phyloP scores from a whole-genome alignment of 345 rosid genomes.

The Hirschfeldia incana region DNA sequence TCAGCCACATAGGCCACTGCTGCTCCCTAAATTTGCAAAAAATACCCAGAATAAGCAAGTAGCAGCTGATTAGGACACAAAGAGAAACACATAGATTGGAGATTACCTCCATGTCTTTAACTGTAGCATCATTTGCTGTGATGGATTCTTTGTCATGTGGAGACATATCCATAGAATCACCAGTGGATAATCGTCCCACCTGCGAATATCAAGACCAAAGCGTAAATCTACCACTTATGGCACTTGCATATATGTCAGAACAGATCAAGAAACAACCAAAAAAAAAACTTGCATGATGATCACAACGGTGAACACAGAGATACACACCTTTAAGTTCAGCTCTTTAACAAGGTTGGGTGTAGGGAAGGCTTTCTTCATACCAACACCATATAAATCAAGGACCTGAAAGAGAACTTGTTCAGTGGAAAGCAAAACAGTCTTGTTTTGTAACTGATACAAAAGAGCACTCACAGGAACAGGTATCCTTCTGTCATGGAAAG shows the following conservation, averaged over 20 bases:
- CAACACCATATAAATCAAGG: slow-evolving; percentile 84
- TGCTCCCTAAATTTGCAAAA: slow-evolving; percentile 63
- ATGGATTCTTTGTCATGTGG: slow-evolving; percentile 71
- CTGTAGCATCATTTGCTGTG: slow-evolving; percentile 71
- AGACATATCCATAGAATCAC: slow-evolving; percentile 90
- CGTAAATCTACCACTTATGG: not conserved
- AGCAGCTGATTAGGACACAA: not conserved
- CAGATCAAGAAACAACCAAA: not conserved
- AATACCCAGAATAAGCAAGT: not conserved
- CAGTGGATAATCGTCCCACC: slow-evolving; percentile 86
- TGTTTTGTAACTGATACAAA: not conserved
- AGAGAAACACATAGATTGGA: slow-evolving; percentile 17
- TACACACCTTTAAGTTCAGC: slow-evolving; percentile 74
- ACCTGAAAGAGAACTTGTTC: slow-evolving; percentile 44
- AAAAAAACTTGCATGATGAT: slow-evolving; percentile 10
- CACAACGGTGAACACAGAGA: slow-evolving; percentile 9
- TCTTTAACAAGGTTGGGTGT: slow-evolving; percentile 68
- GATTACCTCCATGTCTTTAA: slow-evolving; percentile 98
- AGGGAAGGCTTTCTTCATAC: slow-evolving; percentile 57
- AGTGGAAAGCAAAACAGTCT: slow-evolving; percentile 16
- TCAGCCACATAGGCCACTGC: slow-evolving; percentile 84
- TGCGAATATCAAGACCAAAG: slow-evolving; percentile 37
- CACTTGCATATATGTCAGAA: not conserved
- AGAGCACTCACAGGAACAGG: slow-evolving; percentile 73
- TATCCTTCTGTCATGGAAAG: slow-evolving; percentile 95